Evolutionary conservation across 805 yeast genomes (phyloP), one percentile per base, ranked within the genome.

Genomic region (Groenewaldozyma tartarivorans): DNA sequence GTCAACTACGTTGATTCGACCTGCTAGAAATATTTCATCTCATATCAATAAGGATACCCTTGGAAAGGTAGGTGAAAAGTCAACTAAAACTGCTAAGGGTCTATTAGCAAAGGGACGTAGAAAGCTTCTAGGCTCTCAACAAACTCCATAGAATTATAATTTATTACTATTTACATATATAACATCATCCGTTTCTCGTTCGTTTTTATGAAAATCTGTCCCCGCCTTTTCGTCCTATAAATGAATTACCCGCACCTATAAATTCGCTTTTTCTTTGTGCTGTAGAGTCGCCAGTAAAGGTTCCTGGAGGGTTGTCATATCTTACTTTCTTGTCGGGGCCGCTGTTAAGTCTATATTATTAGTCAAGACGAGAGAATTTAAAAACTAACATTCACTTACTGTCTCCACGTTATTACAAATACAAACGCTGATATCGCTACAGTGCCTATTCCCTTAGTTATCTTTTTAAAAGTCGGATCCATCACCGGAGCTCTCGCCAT

Each of bases 161-260:
- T 15, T n/a, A 4, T 16, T 38, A 13, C 40, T 39, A 42, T 42
- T 15, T 42, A 35, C 40, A 39, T 5, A 35, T 13, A n/a, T n/a
- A n/a, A n/a, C n/a, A n/a, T n/a, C n/a, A n/a, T n/a, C n/a, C n/a
- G 13, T 9, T 24, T 13, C 11, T 7, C 13, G 29, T 24, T 24
- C 29, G 7, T 26, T 5, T n/a, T 15, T 30, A 38, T 4, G 33
- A 22, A 27, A 44, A 43, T 17, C 48, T 33, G 20, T 43, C 54
- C 11, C 54, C 53, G 6, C 51, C 51, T 31, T 37, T 36, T 35
- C 54, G 43, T 11, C 53, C 52, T 41, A 61, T 35, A 36, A 49
- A 54, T 4, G 64, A 52, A 48, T 53, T 55, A 3, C 66, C 66
- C 1, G 62, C 66, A 3, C 66, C 66, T 38, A 61, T 60, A 46